Percentiles rank a stretch among this genome's conserved stretches.
Evolutionary conservation across 2,329 filamentous ascomycete species (phyloP).

Genomic region (Sclerotinia subarctica): DNA sequence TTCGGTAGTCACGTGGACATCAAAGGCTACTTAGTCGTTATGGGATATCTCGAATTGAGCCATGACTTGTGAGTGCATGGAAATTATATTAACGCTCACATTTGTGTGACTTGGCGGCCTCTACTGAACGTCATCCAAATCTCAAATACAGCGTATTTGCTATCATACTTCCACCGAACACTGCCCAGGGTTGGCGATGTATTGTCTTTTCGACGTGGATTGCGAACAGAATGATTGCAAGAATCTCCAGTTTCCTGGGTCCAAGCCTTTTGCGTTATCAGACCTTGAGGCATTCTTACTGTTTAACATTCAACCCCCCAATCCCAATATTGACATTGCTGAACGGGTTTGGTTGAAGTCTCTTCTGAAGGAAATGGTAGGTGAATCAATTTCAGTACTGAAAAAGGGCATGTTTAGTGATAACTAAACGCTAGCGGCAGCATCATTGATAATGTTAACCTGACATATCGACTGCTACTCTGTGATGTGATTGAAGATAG

Average conservation of each 20-base stretch:
- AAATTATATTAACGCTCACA: background rate
- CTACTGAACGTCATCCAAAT: background rate
- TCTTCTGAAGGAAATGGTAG: too few relatives aligned
- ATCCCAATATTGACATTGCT: background rate
- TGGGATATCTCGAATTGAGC: background rate
- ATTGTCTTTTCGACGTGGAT: background rate
- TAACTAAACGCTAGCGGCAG: background rate
- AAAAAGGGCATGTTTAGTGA: background rate
- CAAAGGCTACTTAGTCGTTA: background rate
- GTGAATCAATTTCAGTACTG: background rate
- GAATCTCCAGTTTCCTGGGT: background rate
- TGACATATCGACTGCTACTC: background rate
- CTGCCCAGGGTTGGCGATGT: background rate
- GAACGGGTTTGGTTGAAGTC: too few relatives aligned
- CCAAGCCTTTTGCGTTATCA: too few relatives aligned
- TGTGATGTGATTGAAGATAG: background rate
- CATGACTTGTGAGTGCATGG: background rate
- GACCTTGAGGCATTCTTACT: background rate
- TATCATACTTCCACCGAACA: too few relatives aligned
- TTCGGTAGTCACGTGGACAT: background rate
- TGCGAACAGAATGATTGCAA: background rate
- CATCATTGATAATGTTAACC: background rate
- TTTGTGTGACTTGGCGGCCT: background rate
- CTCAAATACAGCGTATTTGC: background rate
- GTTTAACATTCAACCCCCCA: background rate